Conservation (phyloP, 2,329 filamentous ascomycete genomes). For the Paecilomyces niveus region DNA sequence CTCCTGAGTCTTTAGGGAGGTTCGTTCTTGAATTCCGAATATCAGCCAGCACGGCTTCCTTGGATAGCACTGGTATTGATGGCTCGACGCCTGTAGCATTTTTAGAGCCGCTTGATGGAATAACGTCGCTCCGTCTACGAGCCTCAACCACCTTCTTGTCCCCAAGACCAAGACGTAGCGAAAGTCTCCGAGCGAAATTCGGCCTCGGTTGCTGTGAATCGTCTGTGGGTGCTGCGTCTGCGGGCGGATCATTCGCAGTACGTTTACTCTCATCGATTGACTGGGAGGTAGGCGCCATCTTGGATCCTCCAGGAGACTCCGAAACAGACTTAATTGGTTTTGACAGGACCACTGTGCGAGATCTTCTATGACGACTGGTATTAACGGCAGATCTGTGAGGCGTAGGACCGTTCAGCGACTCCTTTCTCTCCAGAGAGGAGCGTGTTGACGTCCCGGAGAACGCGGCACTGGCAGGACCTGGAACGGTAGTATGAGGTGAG, state of each 20-base stretch:
- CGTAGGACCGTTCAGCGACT: neutral
- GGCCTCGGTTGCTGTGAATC: neutral
- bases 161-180: neutral
- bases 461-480: neutral
- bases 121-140: neutral
- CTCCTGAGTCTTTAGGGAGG: neutral
- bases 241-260: neutral
- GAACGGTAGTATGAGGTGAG: neutral
- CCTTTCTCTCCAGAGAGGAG: neutral
- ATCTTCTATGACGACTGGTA: neutral
- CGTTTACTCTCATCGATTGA: neutral
- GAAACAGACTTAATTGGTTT: neutral
- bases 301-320: neutral
- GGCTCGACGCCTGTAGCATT: neutral
- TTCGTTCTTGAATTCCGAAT: neutral
- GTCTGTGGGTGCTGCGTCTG: neutral
- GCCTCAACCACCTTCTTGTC: neutral
- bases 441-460: neutral
- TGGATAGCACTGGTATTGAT: neutral
- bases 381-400: neutral
- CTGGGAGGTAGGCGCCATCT: neutral
- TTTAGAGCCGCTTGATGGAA: neutral
- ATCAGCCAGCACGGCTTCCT: neutral
- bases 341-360: neutral
- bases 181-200: neutral